Evolutionary conservation across 306 rosid genomes (phyloP).

Genomic region (Trichosanthes truncata): DNA sequence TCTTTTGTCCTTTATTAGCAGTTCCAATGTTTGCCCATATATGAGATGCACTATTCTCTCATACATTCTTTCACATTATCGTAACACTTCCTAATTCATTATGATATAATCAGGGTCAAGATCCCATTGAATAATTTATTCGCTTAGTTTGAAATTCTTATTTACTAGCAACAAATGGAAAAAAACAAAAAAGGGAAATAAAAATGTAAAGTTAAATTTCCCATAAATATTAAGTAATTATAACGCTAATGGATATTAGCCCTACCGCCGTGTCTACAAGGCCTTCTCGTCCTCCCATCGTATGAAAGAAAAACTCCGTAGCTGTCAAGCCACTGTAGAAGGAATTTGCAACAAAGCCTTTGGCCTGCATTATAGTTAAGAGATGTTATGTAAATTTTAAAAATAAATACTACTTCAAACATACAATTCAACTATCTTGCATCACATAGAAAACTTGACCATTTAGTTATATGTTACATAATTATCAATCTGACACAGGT

Average conservation of each 20-base stretch:
- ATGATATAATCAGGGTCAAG: not conserved
- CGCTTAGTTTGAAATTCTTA: not conserved
- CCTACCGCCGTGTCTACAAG: slow-evolving; percentile 91
- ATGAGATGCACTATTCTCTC: not conserved
- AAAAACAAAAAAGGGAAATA: not conserved
- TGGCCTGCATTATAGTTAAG: slow-evolving; percentile 58
- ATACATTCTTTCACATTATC: not conserved
- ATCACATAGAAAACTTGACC: not conserved
- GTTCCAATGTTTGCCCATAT: not conserved
- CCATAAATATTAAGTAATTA: not conserved
- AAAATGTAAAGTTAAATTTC: not conserved
- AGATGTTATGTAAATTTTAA: not conserved
- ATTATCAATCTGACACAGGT: not conserved
- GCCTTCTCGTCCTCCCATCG: slow-evolving; percentile 98
- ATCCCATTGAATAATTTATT: not conserved
- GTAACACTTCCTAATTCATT: not conserved
- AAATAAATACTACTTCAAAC: not conserved
- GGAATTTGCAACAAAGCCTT: slow-evolving; percentile 90
- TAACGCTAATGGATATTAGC: not conserved
- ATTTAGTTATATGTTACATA: not conserved
- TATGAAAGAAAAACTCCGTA: slow-evolving; percentile 94
- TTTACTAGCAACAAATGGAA: not conserved
- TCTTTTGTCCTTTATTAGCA: not conserved
- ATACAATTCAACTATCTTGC: not conserved
- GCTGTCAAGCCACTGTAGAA: slow-evolving; percentile 89